Evolutionary conservation across 2,329 filamentous ascomycete species (phyloP), one percentile per base, ranked within the genome.

Genomic region (Penicillium olsonii): DNA sequence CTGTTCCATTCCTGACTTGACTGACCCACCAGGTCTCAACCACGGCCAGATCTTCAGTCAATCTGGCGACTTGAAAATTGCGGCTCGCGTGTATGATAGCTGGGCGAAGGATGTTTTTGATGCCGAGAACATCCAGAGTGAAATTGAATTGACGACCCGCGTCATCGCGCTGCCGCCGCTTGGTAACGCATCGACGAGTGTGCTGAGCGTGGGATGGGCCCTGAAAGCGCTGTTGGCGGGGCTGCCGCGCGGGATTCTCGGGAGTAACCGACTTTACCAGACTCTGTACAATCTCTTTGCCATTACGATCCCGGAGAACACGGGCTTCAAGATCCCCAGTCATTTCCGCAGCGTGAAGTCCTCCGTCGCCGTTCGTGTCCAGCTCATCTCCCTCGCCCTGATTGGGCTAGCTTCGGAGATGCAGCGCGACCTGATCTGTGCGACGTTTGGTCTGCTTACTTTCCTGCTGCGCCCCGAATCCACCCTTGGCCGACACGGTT

Each of bases 391-490:
- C 1, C 61, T 73, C 19, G 72, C 70, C 19, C 60, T 74, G 7
- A 52, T 71, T 27, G 68, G 68, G 6, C 51, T 71, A 45, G 68
- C 69, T 10, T 65, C 56, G 37, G 63, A 70, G 29, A 67, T 71
- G 63, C 69, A 73, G 46, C 58, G 71, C 34, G 68, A 70, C 20
- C 61, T 75, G 18, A 68, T 74, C 47, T 74, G 70, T 46, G 67
- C 67, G 1, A 64, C 73, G 1, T 71, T 74, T 48, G 72, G 71
- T 6, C 54, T 74, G 11, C 64, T 71, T 37, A 53, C 63, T 14
- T 51, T 65, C 10, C 53, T 72, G 22, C 48, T 67, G 10, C 60
- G 68, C 31, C 17, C 29, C 42, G 63, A 67, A 46, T 62, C 59
- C 12, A 17, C 22, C 7, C 31, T 33, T 12, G 24, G 12, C 22